Evolutionary conservation across 1,284 basidiomycete species (phyloP).

Genomic region (Boletus albobrunnescens): DNA sequence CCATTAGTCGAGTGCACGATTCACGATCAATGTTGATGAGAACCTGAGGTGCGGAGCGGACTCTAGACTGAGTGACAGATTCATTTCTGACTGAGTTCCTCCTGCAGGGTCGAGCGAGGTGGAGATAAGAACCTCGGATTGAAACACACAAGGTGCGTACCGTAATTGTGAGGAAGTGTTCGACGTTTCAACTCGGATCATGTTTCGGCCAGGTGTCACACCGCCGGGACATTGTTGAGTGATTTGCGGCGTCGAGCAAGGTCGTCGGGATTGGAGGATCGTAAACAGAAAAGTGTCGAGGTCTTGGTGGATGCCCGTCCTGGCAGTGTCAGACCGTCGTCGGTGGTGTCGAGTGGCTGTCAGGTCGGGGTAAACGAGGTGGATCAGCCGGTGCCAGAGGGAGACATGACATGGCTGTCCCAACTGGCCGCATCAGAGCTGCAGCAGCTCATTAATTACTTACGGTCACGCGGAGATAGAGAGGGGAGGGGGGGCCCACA

Average conservation of each 20-base stretch:
- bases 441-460: too few species aligned
- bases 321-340: too few species aligned
- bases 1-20: constrained; percentile 10
- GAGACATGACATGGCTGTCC: too few species aligned
- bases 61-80: constrained; percentile 3
- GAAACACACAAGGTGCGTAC: constrained; percentile 11
- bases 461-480: too few species aligned
- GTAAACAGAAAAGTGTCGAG: constrained; percentile 12
- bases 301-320: too few species aligned
- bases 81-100: constrained; percentile 4
- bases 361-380: not conserved
- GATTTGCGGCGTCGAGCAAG: not conserved
- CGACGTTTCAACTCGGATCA: constrained; percentile 7
- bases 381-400: not conserved
- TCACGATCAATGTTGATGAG: constrained; percentile 20
- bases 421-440: too few species aligned
- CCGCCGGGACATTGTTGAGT: not conserved
- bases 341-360: too few species aligned
- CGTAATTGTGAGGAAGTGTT: constrained; percentile 1
- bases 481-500: too few species aligned
- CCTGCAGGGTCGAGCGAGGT: constrained; percentile 4
- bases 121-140: constrained; percentile 19
- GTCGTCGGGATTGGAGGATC: constrained; percentile 16
- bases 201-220: constrained; percentile 8
- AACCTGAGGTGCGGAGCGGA: constrained; percentile 5